Base-by-base conservation (phyloP, 1,284 basidiomycete genomes). In the Fomes fomentarius region DNA sequence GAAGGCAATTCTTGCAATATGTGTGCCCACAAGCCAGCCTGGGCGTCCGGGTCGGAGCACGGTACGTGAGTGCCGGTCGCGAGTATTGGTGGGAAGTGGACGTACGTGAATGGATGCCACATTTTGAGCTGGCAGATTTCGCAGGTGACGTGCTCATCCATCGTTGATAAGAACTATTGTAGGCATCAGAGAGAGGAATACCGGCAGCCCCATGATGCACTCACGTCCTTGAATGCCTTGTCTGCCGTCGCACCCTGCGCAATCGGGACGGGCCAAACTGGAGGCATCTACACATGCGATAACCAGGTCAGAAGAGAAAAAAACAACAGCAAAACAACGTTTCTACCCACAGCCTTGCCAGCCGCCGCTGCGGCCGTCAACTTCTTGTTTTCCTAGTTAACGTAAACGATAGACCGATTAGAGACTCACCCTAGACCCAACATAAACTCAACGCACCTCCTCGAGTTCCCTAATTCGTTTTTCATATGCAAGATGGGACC, bases 11-110 rank as follows among this genome's bases (percentile, higher is more conserved):
- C 56, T 79, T 71, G 64, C 88, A 90, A 66, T 85, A 90, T 0
- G 80, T 79, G 69, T 91, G 88, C 6, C 88, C 88, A 51, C 88
- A 91, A 4, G 79, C 69, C 26, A 89, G 75, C 21, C 84, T 87
- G 58, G 19, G n/a, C 52, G 26, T 19, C 26, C 41, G 28, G 31
- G 58, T 53, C 54, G 51, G 35, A 53, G 40, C 17, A 14, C 39
- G 8, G 41, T 45, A 40, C 45, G 39, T 47, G 41, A 46, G 40
- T 49, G 50, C 42, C 45, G 28, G 46, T 15, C n/a, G 11, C 14
- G 15, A 45, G 47, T 31, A 44, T 48, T 48, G 35, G 33, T 42
- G 28, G 24, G 19, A 52, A 41, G 22, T 17, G 35, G 58, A 74
- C 85, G 46, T 62, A 88, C 86, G 78, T 73, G 60, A 80, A 84